phyloP scores from a whole-genome alignment of 345 rosid genomes.

The Salix dunnii region DNA sequence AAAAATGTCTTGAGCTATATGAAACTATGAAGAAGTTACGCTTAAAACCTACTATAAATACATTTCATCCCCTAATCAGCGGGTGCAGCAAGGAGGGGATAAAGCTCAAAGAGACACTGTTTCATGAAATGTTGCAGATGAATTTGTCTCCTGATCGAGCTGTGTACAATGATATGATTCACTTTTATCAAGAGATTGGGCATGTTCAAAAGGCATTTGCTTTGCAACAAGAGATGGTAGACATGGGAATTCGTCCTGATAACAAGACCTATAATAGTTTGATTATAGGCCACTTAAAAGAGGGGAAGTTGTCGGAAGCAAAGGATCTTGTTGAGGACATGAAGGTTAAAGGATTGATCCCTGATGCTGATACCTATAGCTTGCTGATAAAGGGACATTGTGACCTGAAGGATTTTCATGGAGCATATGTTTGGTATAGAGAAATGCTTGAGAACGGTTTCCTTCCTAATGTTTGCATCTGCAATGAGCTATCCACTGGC shows the following conservation, averaged over 20 bases:
- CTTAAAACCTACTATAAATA: constrained; percentile 48
- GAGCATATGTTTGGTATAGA: constrained; percentile 67
- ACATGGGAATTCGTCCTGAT: constrained; percentile 46
- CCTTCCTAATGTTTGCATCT: constrained; percentile 27
- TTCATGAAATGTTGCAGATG: constrained; percentile 48
- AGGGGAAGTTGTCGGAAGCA: constrained; percentile 40
- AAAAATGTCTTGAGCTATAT: constrained; percentile 56
- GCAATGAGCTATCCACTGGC: constrained; percentile 48
- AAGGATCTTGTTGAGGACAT: constrained; percentile 46
- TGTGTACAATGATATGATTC: constrained; percentile 54
- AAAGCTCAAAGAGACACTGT: constrained; percentile 43
- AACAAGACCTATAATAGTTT: constrained; percentile 63
- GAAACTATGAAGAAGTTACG: constrained; percentile 61
- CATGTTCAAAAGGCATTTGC: constrained; percentile 43
- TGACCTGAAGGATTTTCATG: constrained; percentile 41
- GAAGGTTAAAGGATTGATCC: constrained; percentile 47
- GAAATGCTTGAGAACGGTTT: constrained; percentile 63
- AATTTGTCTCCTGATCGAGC: constrained; percentile 55
- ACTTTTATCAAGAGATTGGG: constrained; percentile 47
- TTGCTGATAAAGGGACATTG: constrained; percentile 60
- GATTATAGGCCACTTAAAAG: constrained; percentile 51
- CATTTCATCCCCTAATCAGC: constrained; percentile 56
- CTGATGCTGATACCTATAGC: constrained; percentile 66
- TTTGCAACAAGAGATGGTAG: constrained; percentile 52
- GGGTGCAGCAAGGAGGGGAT: constrained; percentile 48